phyloP scores from a whole-genome alignment of 208 protist genomes.

The Endotrypanum monterogeii region DNA sequence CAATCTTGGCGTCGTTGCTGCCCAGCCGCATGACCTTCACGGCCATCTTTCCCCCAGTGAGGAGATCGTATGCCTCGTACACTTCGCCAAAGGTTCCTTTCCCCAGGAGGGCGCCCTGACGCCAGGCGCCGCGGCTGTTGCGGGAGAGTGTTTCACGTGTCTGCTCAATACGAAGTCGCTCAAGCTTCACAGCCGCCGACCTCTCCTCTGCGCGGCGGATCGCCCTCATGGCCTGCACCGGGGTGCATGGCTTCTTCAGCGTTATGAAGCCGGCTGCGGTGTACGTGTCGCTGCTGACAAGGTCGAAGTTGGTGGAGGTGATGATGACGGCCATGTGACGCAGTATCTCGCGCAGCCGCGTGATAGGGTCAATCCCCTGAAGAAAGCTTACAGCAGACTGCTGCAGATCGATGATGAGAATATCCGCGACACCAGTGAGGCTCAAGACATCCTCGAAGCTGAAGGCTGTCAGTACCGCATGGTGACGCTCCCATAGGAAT shows the following conservation, averaged over 20 bases:
- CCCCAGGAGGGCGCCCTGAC: slow-evolving; percentile 73
- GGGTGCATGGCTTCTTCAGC: slow-evolving; percentile 84
- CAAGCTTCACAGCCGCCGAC: slow-evolving; percentile 69
- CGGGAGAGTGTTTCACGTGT: slow-evolving; percentile 80
- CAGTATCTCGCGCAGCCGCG: slow-evolving; percentile 72
- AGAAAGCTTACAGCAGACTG: slow-evolving; percentile 69
- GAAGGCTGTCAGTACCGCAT: slow-evolving; percentile 85
- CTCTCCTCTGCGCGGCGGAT: slow-evolving; percentile 80
- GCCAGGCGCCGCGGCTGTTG: slow-evolving; percentile 85
- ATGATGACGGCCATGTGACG: slow-evolving; percentile 84
- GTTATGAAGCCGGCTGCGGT: slow-evolving; percentile 82
- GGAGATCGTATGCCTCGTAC: slow-evolving; percentile 80
- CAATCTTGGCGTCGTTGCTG: slow-evolving; percentile 65
- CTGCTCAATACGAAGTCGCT: slow-evolving; percentile 72
- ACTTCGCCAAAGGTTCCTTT: slow-evolving; percentile 87
- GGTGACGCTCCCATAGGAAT: slow-evolving; percentile 86
- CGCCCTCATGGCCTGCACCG: slow-evolving; percentile 72
- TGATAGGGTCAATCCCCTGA: slow-evolving; percentile 59
- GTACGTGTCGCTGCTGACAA: slow-evolving; percentile 62
- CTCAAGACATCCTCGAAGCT: slow-evolving; percentile 70
- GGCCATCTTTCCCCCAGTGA: slow-evolving; percentile 90
- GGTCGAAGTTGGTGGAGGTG: slow-evolving; percentile 63
- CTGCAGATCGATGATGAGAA: slow-evolving; percentile 85
- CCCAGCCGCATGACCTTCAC: slow-evolving; percentile 85
- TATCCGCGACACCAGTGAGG: slow-evolving; percentile 74